Percentiles rank a stretch among this genome's conserved stretches.
Conservation (phyloP, 805 yeast genomes). For the Metschnikowia chrysomelidarum region DNA sequence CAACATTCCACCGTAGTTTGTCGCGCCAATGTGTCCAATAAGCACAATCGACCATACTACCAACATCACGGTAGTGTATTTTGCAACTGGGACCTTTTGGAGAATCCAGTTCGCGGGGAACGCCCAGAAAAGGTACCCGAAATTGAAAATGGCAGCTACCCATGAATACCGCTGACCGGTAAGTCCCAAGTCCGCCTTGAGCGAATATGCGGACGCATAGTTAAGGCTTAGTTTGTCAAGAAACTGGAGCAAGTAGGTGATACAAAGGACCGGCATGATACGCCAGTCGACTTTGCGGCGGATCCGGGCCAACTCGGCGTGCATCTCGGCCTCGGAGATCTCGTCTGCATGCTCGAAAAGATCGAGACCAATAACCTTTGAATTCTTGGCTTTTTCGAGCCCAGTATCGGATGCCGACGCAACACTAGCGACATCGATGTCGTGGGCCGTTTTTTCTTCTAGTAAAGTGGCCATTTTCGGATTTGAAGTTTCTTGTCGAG, state of each 20-base stretch:
- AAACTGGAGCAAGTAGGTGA: slow-evolving; percentile 23
- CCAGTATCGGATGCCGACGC: slow-evolving; percentile 8
- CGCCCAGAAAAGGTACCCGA: slow-evolving; percentile 19
- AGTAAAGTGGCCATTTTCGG: too few relatives aligned
- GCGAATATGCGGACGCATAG: slow-evolving; percentile 20
- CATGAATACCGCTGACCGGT: slow-evolving; percentile 18
- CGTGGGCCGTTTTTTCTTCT: slow-evolving; percentile 1
- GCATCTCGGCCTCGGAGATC: slow-evolving; percentile 28
- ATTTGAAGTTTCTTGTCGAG: too few relatives aligned
- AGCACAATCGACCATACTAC: slow-evolving; percentile 16
- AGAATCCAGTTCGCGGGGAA: slow-evolving; percentile 17
- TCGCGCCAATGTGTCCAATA: slow-evolving; percentile 17
- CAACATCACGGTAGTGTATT: slow-evolving; percentile 16
- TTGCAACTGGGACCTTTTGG: slow-evolving; percentile 17
- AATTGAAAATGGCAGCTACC: slow-evolving; percentile 18
- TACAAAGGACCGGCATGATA: slow-evolving; percentile 29
- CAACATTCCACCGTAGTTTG: slow-evolving; percentile 14
- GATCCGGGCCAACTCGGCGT: slow-evolving; percentile 21
- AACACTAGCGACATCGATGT: slow-evolving; percentile 5
- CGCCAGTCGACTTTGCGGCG: slow-evolving; percentile 34
- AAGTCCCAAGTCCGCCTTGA: slow-evolving; percentile 15
- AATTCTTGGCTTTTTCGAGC: slow-evolving; percentile 4
- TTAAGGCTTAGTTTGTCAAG: slow-evolving; percentile 18
- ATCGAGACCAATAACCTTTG: slow-evolving; percentile 24
- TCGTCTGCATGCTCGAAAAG: slow-evolving; percentile 28